phyloP scores from a whole-genome alignment of 192 early-diverging fungal genomes.

The Funneliformis geosporum region DNA sequence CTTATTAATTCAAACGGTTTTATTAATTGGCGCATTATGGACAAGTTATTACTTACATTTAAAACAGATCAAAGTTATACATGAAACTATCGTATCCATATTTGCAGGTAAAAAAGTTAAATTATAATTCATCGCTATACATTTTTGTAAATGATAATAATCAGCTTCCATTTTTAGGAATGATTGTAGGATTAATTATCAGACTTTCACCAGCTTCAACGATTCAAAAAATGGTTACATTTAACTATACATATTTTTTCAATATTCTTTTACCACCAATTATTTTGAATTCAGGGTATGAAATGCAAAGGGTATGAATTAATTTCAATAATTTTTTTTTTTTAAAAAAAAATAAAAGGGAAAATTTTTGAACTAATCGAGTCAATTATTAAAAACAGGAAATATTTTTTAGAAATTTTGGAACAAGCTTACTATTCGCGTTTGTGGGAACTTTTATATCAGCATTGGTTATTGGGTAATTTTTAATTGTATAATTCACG shows the following conservation, averaged over 20 bases:
- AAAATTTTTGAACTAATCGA: background rate
- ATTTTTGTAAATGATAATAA: background rate
- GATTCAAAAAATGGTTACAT: constrained; percentile 83
- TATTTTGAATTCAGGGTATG: constrained; percentile 95
- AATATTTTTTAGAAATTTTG: constrained; percentile 86
- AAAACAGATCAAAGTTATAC: constrained; percentile 83
- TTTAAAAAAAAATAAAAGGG: background rate
- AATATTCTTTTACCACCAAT: constrained; percentile 96
- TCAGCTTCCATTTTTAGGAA: constrained; percentile 41
- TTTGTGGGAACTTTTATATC: constrained; percentile 91
- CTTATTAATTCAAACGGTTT: constrained; percentile 80
- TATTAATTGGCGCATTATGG: constrained; percentile 84
- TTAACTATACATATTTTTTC: constrained; percentile 91
- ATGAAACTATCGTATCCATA: constrained; percentile 96
- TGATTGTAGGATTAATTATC: constrained; percentile 70
- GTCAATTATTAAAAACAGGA: constrained; percentile 44
- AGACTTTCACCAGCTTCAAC: constrained; percentile 54
- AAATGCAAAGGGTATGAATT: constrained; percentile 74
- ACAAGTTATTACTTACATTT: constrained; percentile 89
- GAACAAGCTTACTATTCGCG: constrained; percentile 89
- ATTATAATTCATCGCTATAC: background rate
- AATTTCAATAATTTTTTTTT: background rate
- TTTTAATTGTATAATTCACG: background rate
- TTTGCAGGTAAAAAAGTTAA: constrained; percentile 50
- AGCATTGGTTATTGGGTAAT: constrained; percentile 85